These are phyloP conservation scores for Trichosporon sp. DNA, from an alignment of 1,284 basidiomycete genomes.

Conservation along the genomic window DNA sequence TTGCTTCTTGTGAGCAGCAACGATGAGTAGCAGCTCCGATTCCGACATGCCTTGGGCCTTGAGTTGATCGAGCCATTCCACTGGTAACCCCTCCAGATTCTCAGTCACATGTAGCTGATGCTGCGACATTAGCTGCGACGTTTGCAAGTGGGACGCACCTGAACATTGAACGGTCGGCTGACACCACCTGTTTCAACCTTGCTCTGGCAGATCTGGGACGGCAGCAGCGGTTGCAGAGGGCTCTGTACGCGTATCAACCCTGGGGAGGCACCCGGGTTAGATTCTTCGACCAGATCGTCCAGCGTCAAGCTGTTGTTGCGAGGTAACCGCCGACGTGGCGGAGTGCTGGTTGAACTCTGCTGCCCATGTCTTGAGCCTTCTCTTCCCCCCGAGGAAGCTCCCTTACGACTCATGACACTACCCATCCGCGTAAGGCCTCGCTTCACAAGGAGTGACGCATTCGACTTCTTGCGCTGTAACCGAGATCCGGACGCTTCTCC, in stretches of 20 bases:
- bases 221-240: constrained; percentile 9
- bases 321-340: neutral
- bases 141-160: constrained; percentile 25
- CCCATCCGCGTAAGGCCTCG: constrained; percentile 30
- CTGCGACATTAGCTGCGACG: constrained; percentile 18
- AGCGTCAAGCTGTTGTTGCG: neutral
- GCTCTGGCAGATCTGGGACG: neutral
- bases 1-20: constrained; percentile 26
- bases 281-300: constrained; percentile 10
- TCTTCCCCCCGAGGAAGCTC: neutral
- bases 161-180: constrained; percentile 41
- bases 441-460: constrained; percentile 25
- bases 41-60: constrained; percentile 40
- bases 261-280: neutral
- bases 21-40: constrained; percentile 36
- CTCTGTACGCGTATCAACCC: neutral
- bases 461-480: constrained; percentile 23
- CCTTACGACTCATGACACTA: constrained; percentile 29
- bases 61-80: constrained; percentile 35
- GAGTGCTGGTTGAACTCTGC: neutral
- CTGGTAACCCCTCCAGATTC: constrained; percentile 35
- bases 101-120: constrained; percentile 46
- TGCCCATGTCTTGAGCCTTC: neutral
- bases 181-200: constrained; percentile 21
- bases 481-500: neutral